Base-by-base conservation (phyloP, 2,329 filamentous ascomycete genomes). In the Epichloe gansuensis region DNA sequence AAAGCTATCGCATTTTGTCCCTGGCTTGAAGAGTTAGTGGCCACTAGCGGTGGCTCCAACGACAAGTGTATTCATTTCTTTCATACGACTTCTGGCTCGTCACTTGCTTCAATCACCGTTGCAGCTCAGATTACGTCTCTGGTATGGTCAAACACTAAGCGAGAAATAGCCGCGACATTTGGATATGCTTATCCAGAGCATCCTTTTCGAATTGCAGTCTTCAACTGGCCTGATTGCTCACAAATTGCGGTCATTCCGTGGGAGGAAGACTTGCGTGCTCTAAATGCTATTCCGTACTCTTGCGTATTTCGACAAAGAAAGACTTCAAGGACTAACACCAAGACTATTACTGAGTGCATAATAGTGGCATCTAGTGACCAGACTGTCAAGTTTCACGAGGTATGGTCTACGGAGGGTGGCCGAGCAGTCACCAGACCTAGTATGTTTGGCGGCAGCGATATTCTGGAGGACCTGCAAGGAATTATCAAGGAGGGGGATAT, bases 1-100 rank as follows among this genome's bases (percentile, higher is more conserved):
- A 98, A 98, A 68, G 93, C 93, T 35, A 93, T 97, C 59, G 89
- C 93, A 2, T 97, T 97, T 68, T 95, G 91, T 56, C 91, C 93
- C 0, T 98, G 90, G 91, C 86, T 91, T 52, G 80, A 86, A 25
- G 86, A 85, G 3, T 76, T 98, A 4, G 69, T 98, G 40, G 93
- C 93, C 13, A 94, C 91, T 1, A 89, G 93, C 3, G 91, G 93
- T 40, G 93, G 93, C 25, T 91, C 87, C 45, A 95, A 94, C 61
- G 91, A 98, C 70, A 88, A 89, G 60, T 89, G 89, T 65, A 95
- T 98, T 53, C 90, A 95, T 68, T 98, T 98, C 71, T 96, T 86
- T 67, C 90, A 97, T 66, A 86, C 88, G 1, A 76, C 77, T 21
- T 90, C 89, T 0, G 93, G 91, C 4, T 81, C 88, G 2, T 82